Conservation (phyloP, 805 yeast genomes). For the Candida anglica region DNA sequence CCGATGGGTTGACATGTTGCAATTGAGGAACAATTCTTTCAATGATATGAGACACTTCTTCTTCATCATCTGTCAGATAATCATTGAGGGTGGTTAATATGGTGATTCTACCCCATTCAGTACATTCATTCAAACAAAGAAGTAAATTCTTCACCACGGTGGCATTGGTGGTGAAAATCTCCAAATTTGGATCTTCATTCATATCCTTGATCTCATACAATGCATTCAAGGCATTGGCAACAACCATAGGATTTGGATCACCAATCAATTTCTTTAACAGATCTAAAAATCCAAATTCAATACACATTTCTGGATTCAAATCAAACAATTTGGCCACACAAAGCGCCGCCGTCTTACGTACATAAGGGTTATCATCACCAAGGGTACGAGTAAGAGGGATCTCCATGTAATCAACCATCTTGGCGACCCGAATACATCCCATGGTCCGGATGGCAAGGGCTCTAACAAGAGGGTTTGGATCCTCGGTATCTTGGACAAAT, state of each 20-base stretch:
- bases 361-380: constrained; percentile 93
- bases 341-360: constrained; percentile 94
- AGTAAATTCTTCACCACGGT: constrained; percentile 58
- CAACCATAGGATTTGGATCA: constrained; percentile 95
- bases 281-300: constrained; percentile 82
- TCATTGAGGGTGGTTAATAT: constrained; percentile 78
- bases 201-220: constrained; percentile 76
- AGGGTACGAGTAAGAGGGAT: constrained; percentile 82
- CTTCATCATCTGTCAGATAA: constrained; percentile 50
- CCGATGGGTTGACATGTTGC: constrained; percentile 96
- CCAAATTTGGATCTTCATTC: constrained; percentile 45
- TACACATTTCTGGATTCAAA: constrained; percentile 70
- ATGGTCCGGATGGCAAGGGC: constrained; percentile 96
- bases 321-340: constrained; percentile 96
- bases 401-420: constrained; percentile 92
- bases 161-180: constrained; percentile 34
- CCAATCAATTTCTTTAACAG: constrained; percentile 62
- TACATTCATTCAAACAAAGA: constrained; percentile 89
- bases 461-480: constrained; percentile 92
- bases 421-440: constrained; percentile 97
- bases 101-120: constrained; percentile 98
- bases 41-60: constrained; percentile 79
- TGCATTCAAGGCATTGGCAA: constrained; percentile 88
- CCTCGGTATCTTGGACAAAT: constrained; percentile 91
- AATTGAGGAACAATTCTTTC: constrained; percentile 91